Conservation (phyloP, 23 red algal genomes). For the Gracilaria gracilis region DNA sequence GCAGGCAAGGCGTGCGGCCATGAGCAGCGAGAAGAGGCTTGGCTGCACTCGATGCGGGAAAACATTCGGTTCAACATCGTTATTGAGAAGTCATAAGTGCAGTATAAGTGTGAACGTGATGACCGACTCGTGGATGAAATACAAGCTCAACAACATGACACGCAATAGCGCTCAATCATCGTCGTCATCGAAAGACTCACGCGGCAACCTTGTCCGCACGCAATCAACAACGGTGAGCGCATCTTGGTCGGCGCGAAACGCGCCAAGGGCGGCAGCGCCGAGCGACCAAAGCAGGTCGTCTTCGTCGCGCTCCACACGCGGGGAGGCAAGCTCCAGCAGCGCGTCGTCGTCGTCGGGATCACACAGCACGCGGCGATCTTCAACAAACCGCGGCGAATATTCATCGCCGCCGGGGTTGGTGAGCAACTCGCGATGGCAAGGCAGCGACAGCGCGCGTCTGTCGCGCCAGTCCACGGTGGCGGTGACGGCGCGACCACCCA, state of each 20-base stretch:
- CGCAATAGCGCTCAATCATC: neutral
- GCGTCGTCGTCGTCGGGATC: too few species aligned
- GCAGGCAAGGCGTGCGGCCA: neutral
- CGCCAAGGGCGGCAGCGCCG: neutral
- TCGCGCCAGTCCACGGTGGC: neutral
- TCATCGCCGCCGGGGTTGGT: neutral
- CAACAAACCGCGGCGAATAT: neutral
- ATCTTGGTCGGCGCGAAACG: neutral
- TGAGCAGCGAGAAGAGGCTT: conserved; percentile 1
- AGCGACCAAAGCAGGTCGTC: too few species aligned
- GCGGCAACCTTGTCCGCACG: neutral
- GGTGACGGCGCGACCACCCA: neutral
- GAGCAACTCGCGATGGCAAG: neutral
- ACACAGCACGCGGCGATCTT: neutral
- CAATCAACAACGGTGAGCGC: neutral
- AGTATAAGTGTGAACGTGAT: neutral
- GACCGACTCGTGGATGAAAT: neutral
- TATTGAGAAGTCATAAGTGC: neutral
- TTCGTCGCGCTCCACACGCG: neutral
- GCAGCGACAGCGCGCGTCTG: neutral
- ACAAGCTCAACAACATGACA: neutral
- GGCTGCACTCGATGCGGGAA: neutral
- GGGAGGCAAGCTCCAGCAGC: neutral
- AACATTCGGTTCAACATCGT: neutral
- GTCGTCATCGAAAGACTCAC: neutral